Percentiles rank a stretch among this genome's conserved stretches.
Evolutionary conservation across 257 asterid species (phyloP).

Genomic region (Verbascum thapsus): DNA sequence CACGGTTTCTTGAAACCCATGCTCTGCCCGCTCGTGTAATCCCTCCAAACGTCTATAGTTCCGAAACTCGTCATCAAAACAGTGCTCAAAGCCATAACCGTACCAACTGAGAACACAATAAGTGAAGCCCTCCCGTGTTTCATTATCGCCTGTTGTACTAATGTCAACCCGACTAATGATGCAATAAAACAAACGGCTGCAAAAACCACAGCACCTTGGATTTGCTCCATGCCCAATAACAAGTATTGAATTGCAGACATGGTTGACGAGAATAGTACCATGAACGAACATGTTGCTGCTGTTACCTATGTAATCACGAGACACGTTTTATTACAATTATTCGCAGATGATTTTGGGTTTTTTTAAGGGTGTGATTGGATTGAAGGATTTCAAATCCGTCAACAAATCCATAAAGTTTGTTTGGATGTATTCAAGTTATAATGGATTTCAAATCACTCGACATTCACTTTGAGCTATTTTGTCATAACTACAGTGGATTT

Average conservation of each 20-base stretch:
- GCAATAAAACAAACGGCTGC: constrained; percentile 65
- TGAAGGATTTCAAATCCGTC: too few relatives aligned
- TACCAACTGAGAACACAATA: constrained; percentile 81
- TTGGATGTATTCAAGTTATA: too few relatives aligned
- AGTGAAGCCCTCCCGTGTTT: constrained; percentile 79
- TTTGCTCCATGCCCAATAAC: constrained; percentile 71
- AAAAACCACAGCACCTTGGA: constrained; percentile 45
- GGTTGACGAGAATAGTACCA: constrained; percentile 90
- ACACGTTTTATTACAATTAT: neutral
- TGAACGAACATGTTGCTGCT: constrained; percentile 86
- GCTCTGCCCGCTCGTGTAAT: constrained; percentile 58
- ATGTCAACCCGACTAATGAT: constrained; percentile 55
- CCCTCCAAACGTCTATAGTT: constrained; percentile 71
- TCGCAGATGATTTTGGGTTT: neutral
- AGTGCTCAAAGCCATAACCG: constrained; percentile 82
- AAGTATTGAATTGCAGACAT: constrained; percentile 85
- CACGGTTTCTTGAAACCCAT: constrained; percentile 90
- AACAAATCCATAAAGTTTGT: too few relatives aligned
- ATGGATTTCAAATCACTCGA: too few relatives aligned
- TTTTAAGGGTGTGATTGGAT: too few relatives aligned
- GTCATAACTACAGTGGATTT: too few relatives aligned
- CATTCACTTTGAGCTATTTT: too few relatives aligned
- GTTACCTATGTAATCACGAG: constrained; percentile 51
- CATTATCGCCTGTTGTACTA: constrained; percentile 62
- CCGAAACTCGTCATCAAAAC: constrained; percentile 74